Evolutionary conservation across 164 flowering plant genomes (phyloP), one percentile per base, ranked within the genome.

Genomic region (Vitis rotundifolia): DNA sequence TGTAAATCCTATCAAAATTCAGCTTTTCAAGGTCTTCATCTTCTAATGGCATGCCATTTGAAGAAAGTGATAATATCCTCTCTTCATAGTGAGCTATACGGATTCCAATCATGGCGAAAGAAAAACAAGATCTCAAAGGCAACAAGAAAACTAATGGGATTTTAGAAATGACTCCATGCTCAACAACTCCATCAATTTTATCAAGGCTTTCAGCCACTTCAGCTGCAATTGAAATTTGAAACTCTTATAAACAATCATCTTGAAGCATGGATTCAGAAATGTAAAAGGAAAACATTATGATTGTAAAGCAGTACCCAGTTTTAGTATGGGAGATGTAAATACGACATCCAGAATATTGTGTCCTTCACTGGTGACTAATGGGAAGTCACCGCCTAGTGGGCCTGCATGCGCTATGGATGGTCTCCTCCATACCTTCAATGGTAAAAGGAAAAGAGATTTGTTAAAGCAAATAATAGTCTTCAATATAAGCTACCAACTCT

Each of bases 391-490:
- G 31, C 90, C 91, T 2, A 64, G 49, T 19, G 93, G 93, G 68
- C 79, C 89, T 16, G 91, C 90, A 65, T 75, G 71, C 53, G 90
- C 90, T 49, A 75, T 71, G 8, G 86, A 68, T 47, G 91, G 68
- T 80, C 90, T 87, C 71, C 93, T 83, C 93, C 93, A 89, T 16
- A 89, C 93, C 91, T 89, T 78, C 63, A 80, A 49, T 51, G 31
- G 13, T 1, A 26, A 61, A 54, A 65, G 19, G 49, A 44, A 52
- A 18, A 50, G 28, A 65, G 6, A 64, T 11, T 4, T 9, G 11
- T 10, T n/a, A 57, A 8, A 57, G 59, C 26, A 13, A 57, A 29
- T 29, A 29, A 2, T 29, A 29, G 37, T 2, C 37, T 29, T 29
- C 4, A 29, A 29, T 29, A 29, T 29, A 29, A 29, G 37, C 37